A percentile compares a stretch with the other conserved stretches of the same genome.
Evolutionary conservation across 768 basidiomycete species (phyloP).

Genomic region (Phaeotremella skinneri): DNA sequence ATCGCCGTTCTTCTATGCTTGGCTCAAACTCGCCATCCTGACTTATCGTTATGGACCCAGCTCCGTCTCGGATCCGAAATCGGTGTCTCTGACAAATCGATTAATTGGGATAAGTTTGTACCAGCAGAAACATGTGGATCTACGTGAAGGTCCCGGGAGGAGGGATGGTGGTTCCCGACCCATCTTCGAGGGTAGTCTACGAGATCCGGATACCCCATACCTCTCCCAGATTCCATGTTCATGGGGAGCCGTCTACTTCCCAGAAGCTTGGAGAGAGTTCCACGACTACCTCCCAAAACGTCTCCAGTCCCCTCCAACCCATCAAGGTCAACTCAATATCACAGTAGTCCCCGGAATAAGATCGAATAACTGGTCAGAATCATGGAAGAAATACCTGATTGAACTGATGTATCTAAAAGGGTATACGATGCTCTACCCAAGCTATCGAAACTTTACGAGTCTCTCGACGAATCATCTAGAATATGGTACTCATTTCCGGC

Average conservation of each 20-base stretch:
- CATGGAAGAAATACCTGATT: constrained; percentile 89
- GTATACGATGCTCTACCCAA: constrained; percentile 86
- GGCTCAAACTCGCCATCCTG: constrained; percentile 75
- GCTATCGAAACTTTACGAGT: constrained; percentile 67
- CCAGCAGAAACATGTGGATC: constrained; percentile 77
- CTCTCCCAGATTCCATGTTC: constrained; percentile 84
- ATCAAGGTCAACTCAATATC: constrained; percentile 46
- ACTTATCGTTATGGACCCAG: constrained; percentile 73
- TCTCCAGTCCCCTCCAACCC: constrained; percentile 59
- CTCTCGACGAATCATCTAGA: constrained; percentile 90
- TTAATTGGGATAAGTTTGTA: constrained; percentile 82
- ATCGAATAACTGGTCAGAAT: constrained; percentile 74
- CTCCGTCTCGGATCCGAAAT: constrained; percentile 47
- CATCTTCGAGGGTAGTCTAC: constrained; percentile 56
- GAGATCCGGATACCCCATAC: constrained; percentile 63
- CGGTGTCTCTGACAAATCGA: constrained; percentile 54
- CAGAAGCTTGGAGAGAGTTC: constrained; percentile 83
- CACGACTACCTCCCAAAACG: constrained; percentile 72
- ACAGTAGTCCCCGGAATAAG: constrained; percentile 70
- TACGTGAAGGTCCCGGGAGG: constrained; percentile 63
- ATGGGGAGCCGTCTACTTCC: constrained; percentile 90
- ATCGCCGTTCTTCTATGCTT: constrained; percentile 79
- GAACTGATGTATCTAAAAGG: constrained; percentile 77
- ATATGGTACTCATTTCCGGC: constrained; percentile 73
- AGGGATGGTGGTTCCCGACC: constrained; percentile 65